phyloP scores from a whole-genome alignment of 441 rosid species.

The Adansonia madagascariensis region DNA sequence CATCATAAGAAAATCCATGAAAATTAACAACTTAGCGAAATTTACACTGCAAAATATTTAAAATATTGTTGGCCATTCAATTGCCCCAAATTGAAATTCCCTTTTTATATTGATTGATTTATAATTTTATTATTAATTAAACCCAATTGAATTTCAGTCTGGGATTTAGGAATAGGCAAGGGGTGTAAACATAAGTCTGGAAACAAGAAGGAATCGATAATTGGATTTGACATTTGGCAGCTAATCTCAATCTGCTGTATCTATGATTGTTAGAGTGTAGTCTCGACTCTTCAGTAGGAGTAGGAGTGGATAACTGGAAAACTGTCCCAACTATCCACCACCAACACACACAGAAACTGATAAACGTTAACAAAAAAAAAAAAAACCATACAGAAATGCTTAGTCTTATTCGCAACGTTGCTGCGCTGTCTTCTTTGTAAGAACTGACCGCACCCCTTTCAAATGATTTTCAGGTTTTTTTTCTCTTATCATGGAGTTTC shows the following conservation, averaged over 20 bases:
- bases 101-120: no score
- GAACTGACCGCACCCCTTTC: not conserved
- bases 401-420: constrained; percentile 14
- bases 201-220: not conserved
- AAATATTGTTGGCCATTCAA: no score
- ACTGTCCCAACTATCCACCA: not conserved
- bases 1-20: no score
- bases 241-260: not conserved
- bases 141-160: no score
- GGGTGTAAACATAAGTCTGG: not conserved
- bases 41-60: no score
- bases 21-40: no score
- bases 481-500: not conserved
- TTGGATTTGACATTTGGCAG: not conserved
- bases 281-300: no score
- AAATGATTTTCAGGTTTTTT: not conserved
- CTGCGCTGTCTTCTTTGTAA: constrained; percentile 37
- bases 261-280: no score
- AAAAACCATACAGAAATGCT: constrained; percentile 26
- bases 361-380: not conserved
- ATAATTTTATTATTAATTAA: no score
- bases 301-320: no score
- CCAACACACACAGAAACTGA: no score
- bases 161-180: not conserved
- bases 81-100: no score